phyloP scores from a whole-genome alignment of 2,329 filamentous ascomycete species.

The Ascochyta viciae-villosae region DNA sequence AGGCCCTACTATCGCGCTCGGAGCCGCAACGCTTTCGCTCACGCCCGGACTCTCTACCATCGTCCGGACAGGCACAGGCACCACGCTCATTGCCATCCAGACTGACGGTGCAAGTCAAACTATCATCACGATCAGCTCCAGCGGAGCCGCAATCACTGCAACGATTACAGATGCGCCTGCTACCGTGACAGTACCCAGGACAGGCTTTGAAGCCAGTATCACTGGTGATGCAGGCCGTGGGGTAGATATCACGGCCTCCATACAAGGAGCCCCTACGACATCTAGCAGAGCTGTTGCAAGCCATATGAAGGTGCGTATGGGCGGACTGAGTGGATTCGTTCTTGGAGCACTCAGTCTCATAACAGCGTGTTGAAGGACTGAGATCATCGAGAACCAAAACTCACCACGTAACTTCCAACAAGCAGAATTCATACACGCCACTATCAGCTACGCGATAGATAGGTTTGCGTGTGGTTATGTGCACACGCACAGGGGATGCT shows the following conservation, averaged over 20 bases:
- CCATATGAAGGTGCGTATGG: not conserved
- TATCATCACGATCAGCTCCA: slow-evolving; percentile 35
- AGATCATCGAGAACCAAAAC: no score
- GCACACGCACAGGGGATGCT: no score
- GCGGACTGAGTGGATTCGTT: no score
- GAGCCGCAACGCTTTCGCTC: slow-evolving; percentile 29
- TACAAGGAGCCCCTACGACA: not conserved
- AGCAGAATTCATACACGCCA: no score
- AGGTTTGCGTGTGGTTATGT: no score
- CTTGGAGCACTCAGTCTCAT: no score
- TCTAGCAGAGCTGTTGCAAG: slow-evolving; percentile 4
- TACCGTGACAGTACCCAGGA: slow-evolving; percentile 27
- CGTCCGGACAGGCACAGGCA: slow-evolving; percentile 26
- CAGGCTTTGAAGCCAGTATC: slow-evolving; percentile 31
- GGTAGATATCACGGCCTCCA: not conserved
- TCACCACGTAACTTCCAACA: no score
- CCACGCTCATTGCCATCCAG: slow-evolving; percentile 33
- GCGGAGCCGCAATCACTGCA: slow-evolving; percentile 36
- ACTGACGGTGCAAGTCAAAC: slow-evolving; percentile 36
- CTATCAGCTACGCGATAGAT: no score
- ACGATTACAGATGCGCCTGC: slow-evolving; percentile 30
- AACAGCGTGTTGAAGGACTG: no score
- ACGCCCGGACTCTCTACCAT: slow-evolving; percentile 38
- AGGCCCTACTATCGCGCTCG: slow-evolving; percentile 25
- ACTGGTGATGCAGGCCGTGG: slow-evolving; percentile 19